Conservation (phyloP, 805 yeast genomes). For the Zygotorulaspora sp. region DNA sequence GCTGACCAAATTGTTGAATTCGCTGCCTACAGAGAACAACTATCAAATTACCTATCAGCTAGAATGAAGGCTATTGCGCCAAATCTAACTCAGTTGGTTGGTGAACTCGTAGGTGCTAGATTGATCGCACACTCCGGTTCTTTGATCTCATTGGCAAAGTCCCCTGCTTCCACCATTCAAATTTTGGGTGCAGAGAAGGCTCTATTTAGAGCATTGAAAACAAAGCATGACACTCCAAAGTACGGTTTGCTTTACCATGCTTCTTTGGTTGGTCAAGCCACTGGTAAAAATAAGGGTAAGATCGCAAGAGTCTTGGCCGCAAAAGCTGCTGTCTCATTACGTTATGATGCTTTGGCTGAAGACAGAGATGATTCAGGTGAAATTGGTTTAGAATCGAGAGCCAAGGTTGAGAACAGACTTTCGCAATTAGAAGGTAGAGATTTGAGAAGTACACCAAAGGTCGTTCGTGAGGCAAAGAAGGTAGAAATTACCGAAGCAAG, state of each 20-base stretch:
- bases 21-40: slow-evolving; percentile 93
- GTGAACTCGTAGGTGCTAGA: slow-evolving; percentile 98
- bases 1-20: slow-evolving; percentile 97
- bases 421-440: slow-evolving; percentile 97
- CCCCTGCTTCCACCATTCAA: slow-evolving; percentile 98
- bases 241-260: slow-evolving; percentile 97
- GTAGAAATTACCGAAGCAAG: slow-evolving; percentile 78
- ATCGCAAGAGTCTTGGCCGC: slow-evolving; percentile 98
- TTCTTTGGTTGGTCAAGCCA: slow-evolving; percentile 94
- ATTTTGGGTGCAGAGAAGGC: slow-evolving; percentile 99
- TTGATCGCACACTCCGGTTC: slow-evolving; percentile 97
- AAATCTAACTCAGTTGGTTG: slow-evolving; percentile 89
- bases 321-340: slow-evolving; percentile 92
- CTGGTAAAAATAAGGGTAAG: slow-evolving; percentile 97
- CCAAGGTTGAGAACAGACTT: slow-evolving; percentile 90
- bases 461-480: slow-evolving; percentile 78
- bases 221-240: slow-evolving; percentile 98
- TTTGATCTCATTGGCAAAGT: slow-evolving; percentile 88
- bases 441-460: slow-evolving; percentile 80
- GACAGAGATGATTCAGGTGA: slow-evolving; percentile 96
- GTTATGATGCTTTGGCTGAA: slow-evolving; percentile 96
- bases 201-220: slow-evolving; percentile 94
- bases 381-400: slow-evolving; percentile 84
- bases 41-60: slow-evolving; percentile 82
- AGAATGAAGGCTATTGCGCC: slow-evolving; percentile 99